A percentile compares a stretch with the other conserved stretches of the same genome.
phyloP scores from a whole-genome alignment of 1,284 basidiomycete species.

The Papiliotrema terrestris region DNA sequence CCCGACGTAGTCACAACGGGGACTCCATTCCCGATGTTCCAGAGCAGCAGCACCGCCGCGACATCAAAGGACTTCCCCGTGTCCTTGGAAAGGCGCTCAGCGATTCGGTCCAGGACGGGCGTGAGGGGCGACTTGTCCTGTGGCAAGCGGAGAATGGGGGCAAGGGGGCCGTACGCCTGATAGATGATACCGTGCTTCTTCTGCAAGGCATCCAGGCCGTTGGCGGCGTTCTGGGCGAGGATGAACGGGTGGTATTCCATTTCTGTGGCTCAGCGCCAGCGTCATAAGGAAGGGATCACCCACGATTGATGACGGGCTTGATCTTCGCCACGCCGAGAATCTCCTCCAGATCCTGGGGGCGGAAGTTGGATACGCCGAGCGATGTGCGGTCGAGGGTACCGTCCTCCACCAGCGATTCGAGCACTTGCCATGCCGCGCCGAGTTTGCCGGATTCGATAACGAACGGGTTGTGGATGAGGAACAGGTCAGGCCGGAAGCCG shows the following conservation, averaged over 20 bases:
- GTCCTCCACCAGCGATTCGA: constrained; percentile 44
- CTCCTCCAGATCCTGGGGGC: constrained; percentile 37
- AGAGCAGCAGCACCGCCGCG: constrained; percentile 60
- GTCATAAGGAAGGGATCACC: constrained; percentile 6
- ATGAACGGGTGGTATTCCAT: constrained; percentile 75
- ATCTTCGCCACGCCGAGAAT: constrained; percentile 53
- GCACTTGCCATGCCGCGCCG: constrained; percentile 26
- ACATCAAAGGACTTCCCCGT: constrained; percentile 54
- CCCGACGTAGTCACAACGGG: constrained; percentile 65
- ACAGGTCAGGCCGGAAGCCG: constrained; percentile 27
- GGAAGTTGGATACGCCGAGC: constrained; percentile 45
- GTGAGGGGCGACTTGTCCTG: constrained; percentile 56
- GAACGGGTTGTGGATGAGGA: constrained; percentile 35
- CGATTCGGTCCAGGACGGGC: constrained; percentile 55
- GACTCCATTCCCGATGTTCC: constrained; percentile 59
- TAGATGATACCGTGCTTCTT: constrained; percentile 61
- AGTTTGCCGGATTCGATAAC: constrained; percentile 24
- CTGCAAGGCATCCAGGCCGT: constrained; percentile 55
- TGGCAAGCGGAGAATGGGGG: constrained; percentile 57
- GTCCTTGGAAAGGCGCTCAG: constrained; percentile 23
- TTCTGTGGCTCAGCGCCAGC: constrained; percentile 43
- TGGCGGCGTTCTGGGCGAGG: constrained; percentile 58
- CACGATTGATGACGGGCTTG: constrained; percentile 67
- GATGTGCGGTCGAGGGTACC: constrained; percentile 60
- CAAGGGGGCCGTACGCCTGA: constrained; percentile 59